Evolutionary conservation across 2,329 filamentous ascomycete species (phyloP), one percentile per base, ranked within the genome.

Genomic region (Aspergillus sp.): DNA sequence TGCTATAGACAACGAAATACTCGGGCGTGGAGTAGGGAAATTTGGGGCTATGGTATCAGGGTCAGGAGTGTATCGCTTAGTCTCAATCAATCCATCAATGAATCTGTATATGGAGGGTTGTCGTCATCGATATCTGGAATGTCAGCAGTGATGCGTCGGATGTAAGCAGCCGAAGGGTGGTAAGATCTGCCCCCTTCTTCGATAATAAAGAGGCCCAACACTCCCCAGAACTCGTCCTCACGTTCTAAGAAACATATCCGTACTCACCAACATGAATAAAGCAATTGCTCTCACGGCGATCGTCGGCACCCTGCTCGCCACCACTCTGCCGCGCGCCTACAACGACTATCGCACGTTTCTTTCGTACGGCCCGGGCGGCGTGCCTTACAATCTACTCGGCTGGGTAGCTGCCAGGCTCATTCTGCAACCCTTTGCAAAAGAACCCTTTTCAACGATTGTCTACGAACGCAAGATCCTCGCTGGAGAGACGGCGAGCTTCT

Each of bases 341-440:
- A 64, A 62, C 47, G 67, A 74, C 54, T 75, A 73, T 54, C 58
- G 54, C n/a, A 57, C 58, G 26, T 75, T 68, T 57, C 54, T 64
- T 11, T 63, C 63, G n/a, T 68, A 73, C 40, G 71, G 71, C 1
- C 66, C 61, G 1, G 70, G 70, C 6, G 72, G 72, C 0, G 49
- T 64, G 2, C 70, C 70, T 2, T 63, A 69, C 50, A 73, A 74
- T 53, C 33, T 64, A 11, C 30, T 68, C 22, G 72, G 72, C 43
- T 74, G 70, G 68, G 42, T 72, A 11, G 36, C 61, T 8, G 60
- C 60, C 30, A 59, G 55, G 13, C 42, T 62, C 24, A 40, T 67
- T 1, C 58, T 65, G 22, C 56, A 62, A 26, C 65, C 66, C 1
- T 61, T 65, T 33, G 49, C 47, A 13, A 44, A 55, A 11, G 65